Conservation (phyloP, 2,329 filamentous ascomycete species). For the Ploettnerulaceae sp. region DNA sequence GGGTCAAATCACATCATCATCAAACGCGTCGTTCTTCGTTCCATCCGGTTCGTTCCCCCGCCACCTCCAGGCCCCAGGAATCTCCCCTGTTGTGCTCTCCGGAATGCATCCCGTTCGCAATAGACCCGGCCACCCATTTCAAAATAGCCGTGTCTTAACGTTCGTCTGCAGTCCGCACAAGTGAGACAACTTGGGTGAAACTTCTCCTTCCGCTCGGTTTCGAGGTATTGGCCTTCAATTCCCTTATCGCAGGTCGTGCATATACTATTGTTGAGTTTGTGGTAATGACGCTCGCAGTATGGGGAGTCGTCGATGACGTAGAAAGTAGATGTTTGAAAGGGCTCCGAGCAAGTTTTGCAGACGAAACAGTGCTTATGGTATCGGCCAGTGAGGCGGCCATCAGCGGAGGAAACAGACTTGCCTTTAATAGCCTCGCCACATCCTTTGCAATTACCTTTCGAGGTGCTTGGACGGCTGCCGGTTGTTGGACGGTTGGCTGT, state of each 20-base stretch:
- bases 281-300: slow-evolving; percentile 90
- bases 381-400: slow-evolving; percentile 83
- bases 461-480: slow-evolving; percentile 20
- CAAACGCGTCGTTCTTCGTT: slow-evolving; percentile 44
- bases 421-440: slow-evolving; percentile 75
- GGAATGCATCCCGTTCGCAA: slow-evolving; percentile 78
- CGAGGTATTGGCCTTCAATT: slow-evolving; percentile 90
- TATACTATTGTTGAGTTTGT: slow-evolving; percentile 81
- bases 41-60: slow-evolving; percentile 34
- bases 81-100: slow-evolving; percentile 25
- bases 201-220: slow-evolving; percentile 72
- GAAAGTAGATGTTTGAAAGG: slow-evolving; percentile 84
- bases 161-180: slow-evolving; percentile 70
- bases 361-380: slow-evolving; percentile 96
- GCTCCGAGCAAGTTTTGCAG: slow-evolving; percentile 74
- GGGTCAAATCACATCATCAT: too few species aligned
- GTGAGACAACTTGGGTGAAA: slow-evolving; percentile 85
- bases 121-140: slow-evolving; percentile 76
- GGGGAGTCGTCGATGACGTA: slow-evolving; percentile 86
- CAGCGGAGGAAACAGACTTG: slow-evolving; percentile 90
- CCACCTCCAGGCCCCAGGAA: slow-evolving; percentile 18
- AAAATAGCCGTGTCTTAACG: slow-evolving; percentile 81
- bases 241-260: slow-evolving; percentile 75
- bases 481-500: neutral
- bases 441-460: slow-evolving; percentile 69